phyloP scores from a whole-genome alignment of 2,329 filamentous ascomycete genomes.

The Stemphylium beticola region DNA sequence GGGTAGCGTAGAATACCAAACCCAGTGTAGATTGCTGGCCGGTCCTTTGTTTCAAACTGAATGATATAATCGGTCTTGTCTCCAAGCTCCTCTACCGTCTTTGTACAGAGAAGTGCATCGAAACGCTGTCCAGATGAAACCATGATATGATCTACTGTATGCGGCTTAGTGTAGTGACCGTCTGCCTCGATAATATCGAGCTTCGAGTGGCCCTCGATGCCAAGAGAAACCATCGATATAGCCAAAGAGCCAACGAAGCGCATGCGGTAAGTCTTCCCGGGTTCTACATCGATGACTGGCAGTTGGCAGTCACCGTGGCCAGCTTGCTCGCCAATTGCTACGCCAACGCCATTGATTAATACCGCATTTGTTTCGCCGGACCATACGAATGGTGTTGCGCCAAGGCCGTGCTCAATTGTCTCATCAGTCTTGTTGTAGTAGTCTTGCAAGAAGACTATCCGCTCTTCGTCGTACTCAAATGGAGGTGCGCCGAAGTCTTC shows the following conservation, averaged over 20 bases:
- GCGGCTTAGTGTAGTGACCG: constrained; percentile 58
- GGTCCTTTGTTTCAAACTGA: constrained; percentile 59
- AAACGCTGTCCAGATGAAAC: constrained; percentile 66
- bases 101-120: constrained; percentile 62
- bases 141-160: constrained; percentile 59
- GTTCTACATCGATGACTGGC: constrained; percentile 64
- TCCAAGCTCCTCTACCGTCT: constrained; percentile 54
- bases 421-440: constrained; percentile 63
- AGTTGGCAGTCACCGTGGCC: constrained; percentile 51
- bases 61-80: constrained; percentile 52
- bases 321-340: constrained; percentile 48
- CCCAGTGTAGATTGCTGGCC: constrained; percentile 53
- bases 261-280: constrained; percentile 66
- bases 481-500: constrained; percentile 56
- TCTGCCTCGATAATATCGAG: constrained; percentile 68
- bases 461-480: constrained; percentile 68
- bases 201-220: constrained; percentile 62
- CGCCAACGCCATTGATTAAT: constrained; percentile 63
- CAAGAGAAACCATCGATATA: constrained; percentile 61
- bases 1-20: constrained; percentile 57
- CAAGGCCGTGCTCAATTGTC: constrained; percentile 59
- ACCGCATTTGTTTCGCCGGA: constrained; percentile 65
- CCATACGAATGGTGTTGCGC: constrained; percentile 60
- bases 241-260: constrained; percentile 65
- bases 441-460: constrained; percentile 62